phyloP scores from a whole-genome alignment of 148 eudicot species.

The Camellia sinensis region DNA sequence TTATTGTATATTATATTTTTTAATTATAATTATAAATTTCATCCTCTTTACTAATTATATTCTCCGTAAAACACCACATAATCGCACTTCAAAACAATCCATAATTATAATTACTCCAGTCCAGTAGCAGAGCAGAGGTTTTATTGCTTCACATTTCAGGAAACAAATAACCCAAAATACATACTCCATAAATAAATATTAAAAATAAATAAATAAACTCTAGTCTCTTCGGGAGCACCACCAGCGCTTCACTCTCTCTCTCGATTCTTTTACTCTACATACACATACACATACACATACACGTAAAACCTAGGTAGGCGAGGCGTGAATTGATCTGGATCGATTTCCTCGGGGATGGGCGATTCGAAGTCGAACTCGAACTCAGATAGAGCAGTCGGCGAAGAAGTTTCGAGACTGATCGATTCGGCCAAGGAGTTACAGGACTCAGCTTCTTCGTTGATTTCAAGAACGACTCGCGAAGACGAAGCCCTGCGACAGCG shows the following conservation, averaged over 20 bases:
- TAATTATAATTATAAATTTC: too few species aligned
- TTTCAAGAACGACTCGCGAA: slow-evolving; percentile 54
- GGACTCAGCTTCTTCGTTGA: slow-evolving; percentile 62
- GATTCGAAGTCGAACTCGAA: background rate
- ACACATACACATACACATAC: background rate
- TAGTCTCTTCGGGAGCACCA: too few species aligned
- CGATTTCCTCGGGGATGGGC: slow-evolving; percentile 10
- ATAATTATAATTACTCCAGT: too few species aligned
- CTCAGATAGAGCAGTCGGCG: slow-evolving; percentile 24
- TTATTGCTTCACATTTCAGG: too few species aligned
- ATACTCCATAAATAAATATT: too few species aligned
- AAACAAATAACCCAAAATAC: too few species aligned
- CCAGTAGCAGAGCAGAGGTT: too few species aligned
- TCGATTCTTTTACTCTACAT: background rate
- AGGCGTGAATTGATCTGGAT: slow-evolving; percentile 11
- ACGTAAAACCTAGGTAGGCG: background rate
- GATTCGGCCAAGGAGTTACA: slow-evolving; percentile 83
- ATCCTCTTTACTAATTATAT: too few species aligned
- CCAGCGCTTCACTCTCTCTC: background rate
- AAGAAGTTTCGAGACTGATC: slow-evolving; percentile 49
- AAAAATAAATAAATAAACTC: too few species aligned
- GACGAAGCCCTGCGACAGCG: slow-evolving; percentile 69
- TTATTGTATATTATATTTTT: too few species aligned
- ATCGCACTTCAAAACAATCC: too few species aligned
- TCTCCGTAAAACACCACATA: too few species aligned